Evolutionary conservation across 225 moss, liverwort and hornwort genomes (phyloP).

Genomic region (Bryoerythrophyllum caledonicum): DNA sequence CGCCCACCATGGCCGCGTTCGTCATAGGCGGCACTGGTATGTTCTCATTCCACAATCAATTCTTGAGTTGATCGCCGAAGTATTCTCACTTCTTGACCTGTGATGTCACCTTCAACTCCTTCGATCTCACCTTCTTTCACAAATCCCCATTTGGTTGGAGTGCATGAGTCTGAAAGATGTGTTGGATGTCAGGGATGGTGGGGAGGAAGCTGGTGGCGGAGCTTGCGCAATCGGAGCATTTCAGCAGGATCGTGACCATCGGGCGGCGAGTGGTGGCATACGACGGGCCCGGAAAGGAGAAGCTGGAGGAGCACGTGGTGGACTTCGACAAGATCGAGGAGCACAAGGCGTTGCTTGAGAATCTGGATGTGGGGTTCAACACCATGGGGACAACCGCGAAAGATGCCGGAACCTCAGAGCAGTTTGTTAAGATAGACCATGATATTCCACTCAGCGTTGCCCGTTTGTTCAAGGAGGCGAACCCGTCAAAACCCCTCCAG

Average conservation of each 20-base stretch:
- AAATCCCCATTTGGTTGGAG: no score
- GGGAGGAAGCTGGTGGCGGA: slow-evolving; percentile 56
- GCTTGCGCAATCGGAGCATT: slow-evolving; percentile 51
- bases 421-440: slow-evolving; percentile 57
- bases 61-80: neutral
- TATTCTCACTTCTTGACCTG: neutral
- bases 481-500: slow-evolving; percentile 43
- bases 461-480: slow-evolving; percentile 55
- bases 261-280: slow-evolving; percentile 52
- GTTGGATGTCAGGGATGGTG: slow-evolving; percentile 42
- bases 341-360: slow-evolving; percentile 44
- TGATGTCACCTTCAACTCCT: no score
- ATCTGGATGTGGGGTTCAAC: slow-evolving; percentile 58
- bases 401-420: slow-evolving; percentile 49
- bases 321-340: slow-evolving; percentile 59
- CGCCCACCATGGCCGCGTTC: slow-evolving; percentile 46
- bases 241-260: slow-evolving; percentile 47
- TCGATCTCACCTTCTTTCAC: no score
- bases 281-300: slow-evolving; percentile 63
- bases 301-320: slow-evolving; percentile 60
- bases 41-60: neutral
- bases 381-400: slow-evolving; percentile 54
- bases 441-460: slow-evolving; percentile 52
- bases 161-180: no score
- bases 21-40: slow-evolving; percentile 60